Base-by-base conservation (phyloP, 2,329 filamentous ascomycete genomes). In the Neofusicoccum cordaticola region DNA sequence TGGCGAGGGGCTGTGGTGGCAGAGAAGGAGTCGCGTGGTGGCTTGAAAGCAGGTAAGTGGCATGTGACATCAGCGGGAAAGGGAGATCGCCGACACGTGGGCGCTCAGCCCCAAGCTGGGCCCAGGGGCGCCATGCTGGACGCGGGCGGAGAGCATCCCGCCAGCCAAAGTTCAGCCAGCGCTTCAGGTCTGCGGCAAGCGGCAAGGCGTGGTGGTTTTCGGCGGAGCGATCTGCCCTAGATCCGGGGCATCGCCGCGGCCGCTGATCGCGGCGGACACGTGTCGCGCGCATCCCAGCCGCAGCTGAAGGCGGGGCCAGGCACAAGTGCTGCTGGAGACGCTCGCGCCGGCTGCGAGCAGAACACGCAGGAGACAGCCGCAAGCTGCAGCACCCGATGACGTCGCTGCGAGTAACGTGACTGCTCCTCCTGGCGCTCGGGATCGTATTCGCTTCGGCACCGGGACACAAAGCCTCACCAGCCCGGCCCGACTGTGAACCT, bases 31-130 rank as follows among this genome's bases (percentile, higher is more conserved):
- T n/a, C 6, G 15, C 27, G 41, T 17, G 22, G 39, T 57, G 37
- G n/a, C 4, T 19, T 8, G 17, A 12, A 57, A 44, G 37, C 9
- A 4, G 42, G 12, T 34, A 60, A 19, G 35, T 44, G 52, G 37
- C 52, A 57, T 45, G 41, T 47, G 56, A 60, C 56, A 60, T 47
- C 41, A 35, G 22, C 41, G 22, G 41, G 42, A 60, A 37, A 45
- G 51, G 56, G 44, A 45, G 56, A 60, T 60, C 56, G n/a, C 27
- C 56, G 56, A 37, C 56, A 60, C 56, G 42, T 60, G 56, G 56
- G 56, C 56, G 56, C 31, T 34, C 22, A 22, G 52, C 52, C 52
- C 37, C 6, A 7, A 44, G 12, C 41, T 44, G 41, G 15, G 15
- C 41, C 15, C 41, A 44, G 15, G 41, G 41, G 41, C 41, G 13